Base-by-base conservation (phyloP, 1,284 basidiomycete genomes). In the Ceratobasidium theobromae region DNA sequence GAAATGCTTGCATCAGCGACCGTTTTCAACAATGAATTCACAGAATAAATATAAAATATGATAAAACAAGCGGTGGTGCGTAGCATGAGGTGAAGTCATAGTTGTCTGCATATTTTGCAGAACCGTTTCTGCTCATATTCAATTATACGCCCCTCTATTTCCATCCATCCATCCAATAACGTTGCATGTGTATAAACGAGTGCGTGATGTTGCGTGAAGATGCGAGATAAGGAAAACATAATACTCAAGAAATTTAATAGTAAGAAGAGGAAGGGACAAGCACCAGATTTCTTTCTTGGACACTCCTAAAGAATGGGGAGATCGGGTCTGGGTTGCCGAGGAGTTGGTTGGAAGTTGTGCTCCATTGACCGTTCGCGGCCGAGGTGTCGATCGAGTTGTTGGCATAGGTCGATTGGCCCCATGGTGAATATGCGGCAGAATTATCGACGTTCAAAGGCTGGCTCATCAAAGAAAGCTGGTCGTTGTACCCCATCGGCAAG, bases 231-330 rank as follows among this genome's bases (percentile, higher is more conserved):
- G n/a, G 30, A 35, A 40, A 35, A 35, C 35, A 41, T 62, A 33
- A 23, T 30, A 58, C 46, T 40, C 53, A 57, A 66, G 16, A 46
- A 52, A 53, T 53, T 54, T 55, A 69, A 67, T 55, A 53, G 65
- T 58, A 60, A 49, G 52, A 53, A 55, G 52, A 66, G 52, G 49
- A 46, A 66, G 43, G 67, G 48, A 57, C 53, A 58, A 60, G 80
- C 75, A 82, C 82, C 77, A 82, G 71, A 70, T 75, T 78, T 75
- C 81, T 79, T 72, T 83, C 82, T 73, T 81, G 80, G 65, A 75
- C 74, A 70, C 75, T 74, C 66, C 74, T 76, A 76, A 78, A 83
- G 74, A 82, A 88, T 54, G 86, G 76, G 60, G 87, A 84, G 71
- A 86, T 78, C 51, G 79, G 77, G 70, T 84, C 79, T 62, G 70